Base-by-base conservation (phyloP, 257 asterid genomes). In the Coffea canephora region DNA sequence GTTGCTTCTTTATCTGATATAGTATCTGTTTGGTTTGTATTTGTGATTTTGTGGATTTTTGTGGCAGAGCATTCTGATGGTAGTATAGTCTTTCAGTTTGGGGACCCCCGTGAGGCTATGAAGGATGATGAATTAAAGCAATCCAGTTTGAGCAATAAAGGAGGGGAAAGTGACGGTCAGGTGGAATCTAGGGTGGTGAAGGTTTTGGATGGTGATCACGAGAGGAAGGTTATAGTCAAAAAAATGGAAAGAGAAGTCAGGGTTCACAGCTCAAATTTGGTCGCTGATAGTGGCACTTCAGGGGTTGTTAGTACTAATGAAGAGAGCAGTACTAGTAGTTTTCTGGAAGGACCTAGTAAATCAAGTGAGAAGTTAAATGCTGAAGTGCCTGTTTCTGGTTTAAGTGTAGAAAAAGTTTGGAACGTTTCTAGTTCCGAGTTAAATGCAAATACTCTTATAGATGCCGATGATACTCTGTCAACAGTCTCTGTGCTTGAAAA, bases 31-130 rank as follows among this genome's bases (percentile, higher is more conserved):
- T 57, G 34, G 46, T 75, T 70, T 55, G 80, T 82, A n/a, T 25
- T 78, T 70, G 73, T 74, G 82, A 59, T 45, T 18, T 75, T 82
- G 41, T 46, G 83, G 84, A 73, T 78, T 82, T 23, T 77, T 27
- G 66, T 84, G 92, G 88, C 90, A 95, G 99, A 93, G 87, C 89
- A 85, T 84, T 77, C 89, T 43, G 99, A 95, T 85, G 98, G 97
- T 18, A 93, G 96, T 83, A 1, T 91, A 16, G 50, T 90, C 85
- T 95, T 93, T 87, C 89, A 92, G 86, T 95, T 95, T 84, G 97
- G 96, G 83, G 91, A 93, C 69, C 92, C 91, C 3, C 83, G 80
- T 54, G 89, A 91, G 82, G 77, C 85, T 71, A 82, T 72, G 11
- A 82, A 88, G 82, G 85, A 84, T 80, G 87, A 78, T 50, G 81